These are phyloP conservation scores for Tolypocladium ovalisporum DNA, from an alignment of 2,329 filamentous ascomycete genomes.

Conservation along the genomic window DNA sequence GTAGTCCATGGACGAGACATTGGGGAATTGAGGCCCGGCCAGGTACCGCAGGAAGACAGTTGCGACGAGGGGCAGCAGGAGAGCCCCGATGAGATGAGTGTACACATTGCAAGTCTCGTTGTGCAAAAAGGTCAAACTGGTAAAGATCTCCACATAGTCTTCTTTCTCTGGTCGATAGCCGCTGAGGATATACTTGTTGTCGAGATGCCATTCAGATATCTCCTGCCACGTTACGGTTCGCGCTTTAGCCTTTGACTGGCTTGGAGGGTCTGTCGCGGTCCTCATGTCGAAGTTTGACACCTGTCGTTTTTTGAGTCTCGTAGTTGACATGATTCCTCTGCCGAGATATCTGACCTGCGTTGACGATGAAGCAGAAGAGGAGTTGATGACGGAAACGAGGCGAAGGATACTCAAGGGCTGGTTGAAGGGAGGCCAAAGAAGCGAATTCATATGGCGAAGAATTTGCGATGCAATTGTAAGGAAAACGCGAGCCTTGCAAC, in stretches of 20 bases:
- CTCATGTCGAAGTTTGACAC: not conserved
- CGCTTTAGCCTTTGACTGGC: not conserved
- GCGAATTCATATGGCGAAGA: not conserved
- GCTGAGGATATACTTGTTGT: not conserved
- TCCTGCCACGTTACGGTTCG: not conserved
- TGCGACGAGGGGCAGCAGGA: conserved; percentile 4
- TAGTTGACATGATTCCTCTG: not conserved
- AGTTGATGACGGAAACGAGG: not conserved
- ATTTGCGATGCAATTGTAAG: not conserved
- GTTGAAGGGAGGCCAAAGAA: not conserved
- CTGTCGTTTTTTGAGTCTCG: not conserved
- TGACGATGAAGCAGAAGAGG: not conserved
- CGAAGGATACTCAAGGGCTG: not conserved
- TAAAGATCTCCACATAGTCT: conserved; percentile 3
- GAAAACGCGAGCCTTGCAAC: not conserved
- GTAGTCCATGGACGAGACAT: conserved; percentile 1
- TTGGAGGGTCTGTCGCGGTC: not conserved
- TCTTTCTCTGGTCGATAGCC: conserved; percentile 6
- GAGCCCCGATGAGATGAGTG: conserved; percentile 5
- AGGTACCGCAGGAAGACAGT: not conserved
- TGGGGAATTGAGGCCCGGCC: conserved; percentile 1
- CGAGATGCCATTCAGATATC: not conserved
- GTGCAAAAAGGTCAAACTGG: conserved; percentile 5
- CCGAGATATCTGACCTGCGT: not conserved
- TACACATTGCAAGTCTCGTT: conserved; percentile 8